Evolutionary conservation across 352 stramenopile species (phyloP), one percentile per base, ranked within the genome.

Genomic region (Pilasporangium apinafurcum): DNA sequence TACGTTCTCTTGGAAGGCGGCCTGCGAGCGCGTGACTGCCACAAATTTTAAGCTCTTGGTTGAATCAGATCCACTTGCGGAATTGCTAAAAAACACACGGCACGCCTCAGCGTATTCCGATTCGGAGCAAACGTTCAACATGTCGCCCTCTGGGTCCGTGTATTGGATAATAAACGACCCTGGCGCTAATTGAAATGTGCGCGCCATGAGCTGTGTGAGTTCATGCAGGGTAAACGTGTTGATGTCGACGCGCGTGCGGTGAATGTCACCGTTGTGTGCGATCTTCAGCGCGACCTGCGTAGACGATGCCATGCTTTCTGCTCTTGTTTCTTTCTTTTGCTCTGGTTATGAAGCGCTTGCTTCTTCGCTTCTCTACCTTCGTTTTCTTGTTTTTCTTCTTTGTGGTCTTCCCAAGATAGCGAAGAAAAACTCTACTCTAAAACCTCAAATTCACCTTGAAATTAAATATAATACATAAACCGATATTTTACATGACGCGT

Each of bases 211-310:
- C 37, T 62, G 61, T 47, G 56, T 52, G 13, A 90, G 61, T 31
- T 73, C 48, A 21, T 37, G 21, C n/a, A 86, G 51, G 14, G 62
- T 62, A 42, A 90, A 81, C 21, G 48, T 36, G 37, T 40, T 57
- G 9, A 88, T 51, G 35, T 87, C 68, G 40, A 90, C 72, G 56
- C 78, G 69, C 25, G 62, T 70, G 55, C 78, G 75, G 62, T 90
- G 78, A 46, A 90, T 82, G 40, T 90, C 78, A 5, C 78, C 78
- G 39, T 82, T 84, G 59, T 67, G 81, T 14, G 63, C 69, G 53
- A 90, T 80, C 67, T 90, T 90, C 42, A 90, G 65, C 37, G 72
- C 59, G 16, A 65, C 65, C 42, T 74, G 58, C 42, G 65, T 62
- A 30, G 50, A 40, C 57, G n/a, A n/a, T n/a, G n/a, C n/a, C n/a